Evolutionary conservation across 2,329 filamentous ascomycete genomes (phyloP), one percentile per base, ranked within the genome.

Genomic region (Fonsecaea pedrosoi): DNA sequence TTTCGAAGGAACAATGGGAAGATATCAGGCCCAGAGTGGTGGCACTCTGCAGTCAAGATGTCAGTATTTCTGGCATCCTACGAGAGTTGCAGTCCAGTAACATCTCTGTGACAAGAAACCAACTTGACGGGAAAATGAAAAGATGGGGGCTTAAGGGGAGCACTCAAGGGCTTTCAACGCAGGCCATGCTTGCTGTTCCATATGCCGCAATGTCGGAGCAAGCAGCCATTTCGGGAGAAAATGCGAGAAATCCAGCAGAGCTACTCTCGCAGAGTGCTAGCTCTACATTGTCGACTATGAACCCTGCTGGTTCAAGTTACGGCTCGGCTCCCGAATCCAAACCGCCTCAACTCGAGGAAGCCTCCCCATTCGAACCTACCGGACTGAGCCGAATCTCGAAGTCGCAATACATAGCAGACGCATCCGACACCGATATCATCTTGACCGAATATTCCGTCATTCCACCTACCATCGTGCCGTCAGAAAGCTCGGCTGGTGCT

Each of bases 1-100:
- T 69, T 6, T 60, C 65, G 37, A 60, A 57, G 18, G 54, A 62
- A 42, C 53, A 62, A 62, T 69, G 67, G 67, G 57, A 62, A n/a
- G n/a, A 45, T 4, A 54, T 65, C 15, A 67, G 60, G 35, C 40
- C 60, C 12, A 53, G 32, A 1, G 32, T 69, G 3, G 40, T 54
- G 37, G 54, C 53, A 15, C 38, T 65, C 8, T 59, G 59, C 45
- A 32, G 60, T 30, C 54, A 50, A 7, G 63, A 57, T n/a, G 34
- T 54, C 18, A 60, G 48, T 4, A 25, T 30, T 18, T 35, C 45
- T 15, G 61, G 62, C n/a, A 67, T 65, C 21, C 57, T 69, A 18
- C 60, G 54, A 12, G 18, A 30, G 15, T 12, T 65, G 10, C 5
- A 48, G 8, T 10, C 37, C 15, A 30, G 12, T 10, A 18, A 50